Evolutionary conservation across 78 protist genomes (phyloP).

Genomic region (Mastigamoeba balamuthi): DNA sequence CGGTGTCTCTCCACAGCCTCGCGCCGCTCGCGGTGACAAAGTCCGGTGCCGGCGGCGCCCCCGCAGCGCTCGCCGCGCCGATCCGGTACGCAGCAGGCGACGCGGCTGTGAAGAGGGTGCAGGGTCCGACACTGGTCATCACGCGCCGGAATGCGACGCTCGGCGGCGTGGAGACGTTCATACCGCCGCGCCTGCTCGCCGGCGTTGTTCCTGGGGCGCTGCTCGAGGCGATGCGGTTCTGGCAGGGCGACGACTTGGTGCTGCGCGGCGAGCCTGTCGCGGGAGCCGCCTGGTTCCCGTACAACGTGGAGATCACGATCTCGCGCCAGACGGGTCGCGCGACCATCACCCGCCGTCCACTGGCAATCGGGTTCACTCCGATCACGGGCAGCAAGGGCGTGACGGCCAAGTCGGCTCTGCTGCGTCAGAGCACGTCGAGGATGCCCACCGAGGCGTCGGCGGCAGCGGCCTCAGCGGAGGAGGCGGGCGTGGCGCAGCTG

Average conservation of each 20-base stretch:
- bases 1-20: neutral
- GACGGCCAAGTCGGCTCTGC: too few relatives aligned
- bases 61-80: neutral
- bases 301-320: neutral
- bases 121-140: slow-evolving; percentile 2
- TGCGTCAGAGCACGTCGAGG: too few relatives aligned
- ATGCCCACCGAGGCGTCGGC: too few relatives aligned
- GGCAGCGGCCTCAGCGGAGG: too few relatives aligned
- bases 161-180: slow-evolving; percentile 6
- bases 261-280: slow-evolving; percentile 20
- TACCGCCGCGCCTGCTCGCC: slow-evolving; percentile 5
- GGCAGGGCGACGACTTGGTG: slow-evolving; percentile 14
- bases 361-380: too few relatives aligned
- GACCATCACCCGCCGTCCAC: too few relatives aligned
- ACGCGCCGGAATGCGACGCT: neutral
- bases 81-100: neutral
- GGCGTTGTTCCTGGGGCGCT: slow-evolving; percentile 21
- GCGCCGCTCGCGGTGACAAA: neutral
- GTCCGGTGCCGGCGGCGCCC: neutral
- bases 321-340: too few relatives aligned
- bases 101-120: too few relatives aligned
- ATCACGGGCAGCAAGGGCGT: too few relatives aligned
- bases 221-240: neutral
- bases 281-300: neutral
- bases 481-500: neutral